Evolutionary conservation across 140 eudicot species (phyloP).

Genomic region (Stevia rebaudiana): DNA sequence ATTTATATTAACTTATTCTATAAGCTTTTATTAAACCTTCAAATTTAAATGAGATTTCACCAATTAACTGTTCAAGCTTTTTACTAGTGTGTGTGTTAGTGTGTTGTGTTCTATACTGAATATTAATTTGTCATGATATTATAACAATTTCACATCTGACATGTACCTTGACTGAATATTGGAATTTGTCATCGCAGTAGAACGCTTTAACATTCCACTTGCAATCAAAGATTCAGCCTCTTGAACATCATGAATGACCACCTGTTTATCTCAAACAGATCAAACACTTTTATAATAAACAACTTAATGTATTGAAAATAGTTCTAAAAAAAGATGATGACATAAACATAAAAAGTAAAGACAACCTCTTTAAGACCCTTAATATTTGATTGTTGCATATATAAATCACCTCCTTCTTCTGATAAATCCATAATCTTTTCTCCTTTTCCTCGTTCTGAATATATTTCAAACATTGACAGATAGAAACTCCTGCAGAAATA

Average conservation of each 20-base stretch:
- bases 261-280: slow-evolving; percentile 39
- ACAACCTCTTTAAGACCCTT: slow-evolving; percentile 76
- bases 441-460: slow-evolving; percentile 65
- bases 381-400: slow-evolving; percentile 57
- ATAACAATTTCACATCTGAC: not conserved
- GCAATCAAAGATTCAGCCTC: slow-evolving; percentile 76
- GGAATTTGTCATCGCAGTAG: slow-evolving; percentile 75
- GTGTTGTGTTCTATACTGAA: too few relatives aligned
- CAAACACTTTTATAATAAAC: not conserved
- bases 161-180: slow-evolving; percentile 80
- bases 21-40: too few relatives aligned
- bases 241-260: slow-evolving; percentile 43
- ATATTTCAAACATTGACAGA: slow-evolving; percentile 76
- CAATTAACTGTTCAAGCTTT: too few relatives aligned
- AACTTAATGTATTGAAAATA: not conserved
- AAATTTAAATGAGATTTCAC: too few relatives aligned
- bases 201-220: slow-evolving; percentile 65
- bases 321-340: not conserved
- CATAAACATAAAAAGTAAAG: not conserved
- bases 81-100: too few relatives aligned
- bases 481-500: slow-evolving; percentile 45
- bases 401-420: slow-evolving; percentile 47
- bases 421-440: slow-evolving; percentile 65
- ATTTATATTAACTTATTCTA: too few relatives aligned
- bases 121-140: not conserved